Evolutionary conservation across 768 basidiomycete genomes (phyloP), one percentile per base, ranked within the genome.

Genomic region (Mrakia gelida): DNA sequence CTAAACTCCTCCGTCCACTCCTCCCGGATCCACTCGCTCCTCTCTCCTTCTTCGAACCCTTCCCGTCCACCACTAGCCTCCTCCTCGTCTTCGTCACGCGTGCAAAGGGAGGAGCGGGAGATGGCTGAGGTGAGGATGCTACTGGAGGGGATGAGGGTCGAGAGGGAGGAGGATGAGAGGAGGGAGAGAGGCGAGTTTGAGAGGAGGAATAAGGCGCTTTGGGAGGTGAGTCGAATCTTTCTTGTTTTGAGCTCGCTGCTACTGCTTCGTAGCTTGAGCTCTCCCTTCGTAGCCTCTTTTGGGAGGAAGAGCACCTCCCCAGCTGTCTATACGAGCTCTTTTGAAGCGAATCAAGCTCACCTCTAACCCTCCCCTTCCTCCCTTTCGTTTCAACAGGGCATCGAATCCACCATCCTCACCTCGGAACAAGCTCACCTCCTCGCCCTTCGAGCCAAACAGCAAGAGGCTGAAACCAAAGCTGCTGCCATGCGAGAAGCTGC

Each of bases 221-320:
- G 89, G 85, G 86, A 88, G 38, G 86, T 89, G 6, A 88, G 92
- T 73, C 15, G 15, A 21, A 3, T 21, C 11, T 91, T 59, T 23
- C 92, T 41, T 23, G 32, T 65, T 32, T 52, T 52, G 16, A 21
- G 18, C 49, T 52, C 28, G 15, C 30, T 26, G 38, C 18, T 18
- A 8, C 15, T n/a, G 41, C 52, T 67, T 2, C 6, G 21, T 84
- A 4, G 91, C 92, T 81, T 91, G 79, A 90, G 89, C 41, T 90
- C 89, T 78, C 83, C 88, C 86, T 86, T 13, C 49, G 75, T 54
- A 56, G 68, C 79, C 84, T 38, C 63, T n/a, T n/a, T n/a, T 84
- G 81, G 6, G 6, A 56, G 26, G 26, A 28, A 28, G 59, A n/a
- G 59, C 18, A 52, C 2, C 26, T 28, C 18, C 9, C 8, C 26